A percentile compares a stretch with the other conserved stretches of the same genome.
Conservation (phyloP, 1,139 yeast species). For the Saccharomyces hybrid region DNA sequence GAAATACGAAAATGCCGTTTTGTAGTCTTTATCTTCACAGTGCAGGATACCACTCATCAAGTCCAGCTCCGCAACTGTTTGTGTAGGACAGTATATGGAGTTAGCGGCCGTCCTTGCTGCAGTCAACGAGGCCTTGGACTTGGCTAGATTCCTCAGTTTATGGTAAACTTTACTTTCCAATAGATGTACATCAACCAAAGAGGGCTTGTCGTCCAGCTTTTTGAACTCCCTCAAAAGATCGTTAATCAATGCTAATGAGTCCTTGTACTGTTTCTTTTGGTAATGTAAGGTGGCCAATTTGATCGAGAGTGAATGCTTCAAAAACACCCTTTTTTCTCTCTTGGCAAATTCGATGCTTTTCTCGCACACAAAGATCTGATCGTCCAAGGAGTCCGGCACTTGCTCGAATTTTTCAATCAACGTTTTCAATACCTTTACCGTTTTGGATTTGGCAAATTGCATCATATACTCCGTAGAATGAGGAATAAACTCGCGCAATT, state of each 20-base stretch:
- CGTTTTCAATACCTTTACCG: slow-evolving; percentile 76
- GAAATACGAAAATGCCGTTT: slow-evolving; percentile 92
- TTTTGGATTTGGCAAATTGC: slow-evolving; percentile 82
- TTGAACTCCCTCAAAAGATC: slow-evolving; percentile 76
- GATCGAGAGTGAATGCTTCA: slow-evolving; percentile 82
- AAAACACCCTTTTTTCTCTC: slow-evolving; percentile 73
- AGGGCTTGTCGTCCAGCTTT: slow-evolving; percentile 89
- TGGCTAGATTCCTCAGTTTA: slow-evolving; percentile 86
- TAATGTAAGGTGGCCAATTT: slow-evolving; percentile 73
- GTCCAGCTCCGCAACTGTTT: slow-evolving; percentile 89
- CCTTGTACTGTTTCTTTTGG: slow-evolving; percentile 55
- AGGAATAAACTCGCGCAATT: slow-evolving; percentile 57
- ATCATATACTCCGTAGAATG: slow-evolving; percentile 63
- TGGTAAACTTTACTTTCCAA: slow-evolving; percentile 87
- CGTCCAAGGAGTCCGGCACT: slow-evolving; percentile 59
- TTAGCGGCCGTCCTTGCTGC: slow-evolving; percentile 96
- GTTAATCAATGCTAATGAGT: slow-evolving; percentile 66
- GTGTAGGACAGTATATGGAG: slow-evolving; percentile 91
- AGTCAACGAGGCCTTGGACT: slow-evolving; percentile 85
- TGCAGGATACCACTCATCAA: slow-evolving; percentile 92
- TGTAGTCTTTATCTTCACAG: slow-evolving; percentile 95
- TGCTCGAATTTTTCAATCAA: slow-evolving; percentile 73
- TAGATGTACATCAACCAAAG: slow-evolving; percentile 90
- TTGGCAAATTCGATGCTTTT: slow-evolving; percentile 87
- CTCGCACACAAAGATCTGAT: slow-evolving; percentile 67